Conservation (phyloP, 176 grass and related monocot genomes). For the Cymbopogon citratus region DNA sequence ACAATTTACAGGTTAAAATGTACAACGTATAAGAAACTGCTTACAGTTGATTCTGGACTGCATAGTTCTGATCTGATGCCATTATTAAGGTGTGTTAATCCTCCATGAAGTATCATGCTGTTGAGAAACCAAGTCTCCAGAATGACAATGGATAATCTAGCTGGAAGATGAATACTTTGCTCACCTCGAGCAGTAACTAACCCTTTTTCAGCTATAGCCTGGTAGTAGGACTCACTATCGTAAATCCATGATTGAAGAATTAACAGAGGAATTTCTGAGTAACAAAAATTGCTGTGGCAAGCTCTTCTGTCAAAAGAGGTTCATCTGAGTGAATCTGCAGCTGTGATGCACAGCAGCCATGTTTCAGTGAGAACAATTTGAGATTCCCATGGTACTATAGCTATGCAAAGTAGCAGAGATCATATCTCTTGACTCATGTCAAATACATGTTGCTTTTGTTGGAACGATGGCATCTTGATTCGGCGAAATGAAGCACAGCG, state of each 20-base stretch:
- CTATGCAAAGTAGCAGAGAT: not conserved
- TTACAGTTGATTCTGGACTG: not conserved
- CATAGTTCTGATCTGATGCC: not conserved
- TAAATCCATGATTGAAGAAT: conserved; percentile 13
- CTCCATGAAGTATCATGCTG: not conserved
- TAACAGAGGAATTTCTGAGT: not conserved
- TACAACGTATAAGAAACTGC: not conserved
- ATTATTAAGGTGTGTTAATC: not conserved
- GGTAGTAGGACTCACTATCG: not conserved
- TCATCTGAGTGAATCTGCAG: not conserved
- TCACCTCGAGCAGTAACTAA: not conserved
- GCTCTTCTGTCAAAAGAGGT: not conserved
- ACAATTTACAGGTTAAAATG: not conserved
- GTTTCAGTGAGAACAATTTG: not conserved
- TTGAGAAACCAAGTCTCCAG: not conserved
- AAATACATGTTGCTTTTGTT: conserved; percentile 31
- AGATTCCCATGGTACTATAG: not conserved
- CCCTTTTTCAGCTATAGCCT: not conserved
- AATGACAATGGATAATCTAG: not conserved
- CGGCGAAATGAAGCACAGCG: conserved; percentile 36
- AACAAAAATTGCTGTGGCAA: not conserved
- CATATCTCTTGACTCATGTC: conserved; percentile 90
- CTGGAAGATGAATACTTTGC: not conserved
- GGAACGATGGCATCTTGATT: conserved; percentile 52
- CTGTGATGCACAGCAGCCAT: not conserved